Conservation (phyloP, 345 rosid genomes). For the Brassica cretica region DNA sequence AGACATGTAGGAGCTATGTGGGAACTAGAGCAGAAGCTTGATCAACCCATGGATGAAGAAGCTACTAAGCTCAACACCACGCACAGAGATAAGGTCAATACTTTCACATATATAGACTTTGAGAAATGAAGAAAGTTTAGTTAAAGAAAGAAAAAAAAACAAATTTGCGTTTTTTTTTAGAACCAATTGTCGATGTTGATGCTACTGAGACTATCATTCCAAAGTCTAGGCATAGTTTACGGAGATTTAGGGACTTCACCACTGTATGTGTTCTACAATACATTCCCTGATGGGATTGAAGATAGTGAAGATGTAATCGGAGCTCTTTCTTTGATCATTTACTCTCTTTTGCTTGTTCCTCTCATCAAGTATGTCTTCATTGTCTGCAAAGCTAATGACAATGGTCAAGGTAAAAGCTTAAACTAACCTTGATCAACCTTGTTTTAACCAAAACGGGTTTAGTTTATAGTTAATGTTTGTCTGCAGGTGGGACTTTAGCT, state of each 20-base stretch:
- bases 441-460: background rate
- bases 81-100: conserved; percentile 63
- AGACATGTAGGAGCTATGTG: conserved; percentile 76
- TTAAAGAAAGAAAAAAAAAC: background rate
- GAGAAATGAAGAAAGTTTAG: conserved; percentile 2
- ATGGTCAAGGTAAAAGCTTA: conserved; percentile 59
- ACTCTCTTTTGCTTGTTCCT: conserved; percentile 69
- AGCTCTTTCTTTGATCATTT: conserved; percentile 73
- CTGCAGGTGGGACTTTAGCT: conserved; percentile 91
- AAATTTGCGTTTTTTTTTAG: background rate
- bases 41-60: conserved; percentile 98
- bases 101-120: conserved; percentile 3
- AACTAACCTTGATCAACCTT: background rate
- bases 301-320: conserved; percentile 66
- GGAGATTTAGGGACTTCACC: conserved; percentile 84
- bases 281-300: conserved; percentile 59
- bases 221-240: conserved; percentile 76
- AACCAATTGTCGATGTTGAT: conserved; percentile 50
- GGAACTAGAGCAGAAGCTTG: conserved; percentile 90
- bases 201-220: conserved; percentile 64
- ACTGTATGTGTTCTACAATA: conserved; percentile 71
- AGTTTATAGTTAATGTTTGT: background rate
- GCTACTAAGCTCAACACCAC: conserved; percentile 74
- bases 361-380: conserved; percentile 75
- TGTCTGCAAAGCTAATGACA: conserved; percentile 78